phyloP scores from a whole-genome alignment of 2,329 filamentous ascomycete species.

The Colletotrichum filicis region DNA sequence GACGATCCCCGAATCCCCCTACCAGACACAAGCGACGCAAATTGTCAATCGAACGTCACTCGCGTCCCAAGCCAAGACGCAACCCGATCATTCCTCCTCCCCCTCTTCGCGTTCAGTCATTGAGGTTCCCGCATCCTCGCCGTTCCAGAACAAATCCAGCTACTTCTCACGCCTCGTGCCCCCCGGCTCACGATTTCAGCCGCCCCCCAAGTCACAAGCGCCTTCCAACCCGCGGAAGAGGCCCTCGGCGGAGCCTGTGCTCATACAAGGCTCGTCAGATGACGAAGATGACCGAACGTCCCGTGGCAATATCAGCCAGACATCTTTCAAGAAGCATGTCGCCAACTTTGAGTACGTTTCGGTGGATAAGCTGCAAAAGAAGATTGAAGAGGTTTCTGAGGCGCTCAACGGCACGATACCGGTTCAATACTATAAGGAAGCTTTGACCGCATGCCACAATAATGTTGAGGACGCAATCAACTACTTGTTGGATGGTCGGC shows the following conservation, averaged over 20 bases:
- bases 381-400: conserved; percentile 50
- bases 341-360: conserved; percentile 60
- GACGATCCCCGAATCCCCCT: conserved; percentile 57
- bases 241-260: conserved; percentile 54
- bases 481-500: conserved; percentile 40
- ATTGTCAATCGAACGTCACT: conserved; percentile 54
- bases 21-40: conserved; percentile 60
- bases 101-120: conserved; percentile 61
- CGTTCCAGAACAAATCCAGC: conserved; percentile 56
- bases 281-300: conserved; percentile 67
- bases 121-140: conserved; percentile 92
- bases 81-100: conserved; percentile 47
- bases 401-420: conserved; percentile 46
- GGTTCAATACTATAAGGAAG: conserved; percentile 45
- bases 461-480: conserved; percentile 50
- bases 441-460: conserved; percentile 44
- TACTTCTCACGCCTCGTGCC: conserved; percentile 74
- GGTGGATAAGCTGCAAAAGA: conserved; percentile 49
- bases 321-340: conserved; percentile 59
- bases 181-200: conserved; percentile 76
- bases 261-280: conserved; percentile 52
- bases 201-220: conserved; percentile 54
- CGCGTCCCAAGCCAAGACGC: conserved; percentile 37
- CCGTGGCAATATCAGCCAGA: conserved; percentile 72
- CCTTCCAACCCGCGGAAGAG: conserved; percentile 48